Conservation (phyloP, 176 grass and related monocot species). For the Alopecurus myosuroides region DNA sequence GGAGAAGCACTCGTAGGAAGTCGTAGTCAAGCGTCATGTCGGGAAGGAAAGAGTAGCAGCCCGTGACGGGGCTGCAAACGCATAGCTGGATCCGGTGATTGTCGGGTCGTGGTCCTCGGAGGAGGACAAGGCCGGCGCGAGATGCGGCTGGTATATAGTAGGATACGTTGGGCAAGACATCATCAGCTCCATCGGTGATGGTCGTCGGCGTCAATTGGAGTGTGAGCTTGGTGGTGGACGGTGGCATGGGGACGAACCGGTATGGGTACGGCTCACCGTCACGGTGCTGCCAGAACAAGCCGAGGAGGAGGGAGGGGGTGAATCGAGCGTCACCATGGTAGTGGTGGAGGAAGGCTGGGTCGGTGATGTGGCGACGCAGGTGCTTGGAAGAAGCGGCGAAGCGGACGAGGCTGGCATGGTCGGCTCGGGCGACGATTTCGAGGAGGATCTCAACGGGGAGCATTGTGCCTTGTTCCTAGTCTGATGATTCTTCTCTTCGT, state of each 20-base stretch:
- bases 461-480: neutral
- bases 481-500: no score
- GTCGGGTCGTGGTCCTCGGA: neutral
- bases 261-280: neutral
- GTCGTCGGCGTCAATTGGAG: no score
- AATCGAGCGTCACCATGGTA: neutral
- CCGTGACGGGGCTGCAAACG: neutral
- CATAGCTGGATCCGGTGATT: neutral
- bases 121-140: neutral
- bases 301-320: neutral
- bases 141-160: neutral
- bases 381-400: neutral
- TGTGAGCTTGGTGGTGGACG: no score
- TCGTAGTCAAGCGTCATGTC: neutral
- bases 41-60: neutral
- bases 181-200: no score
- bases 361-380: no score
- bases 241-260: neutral
- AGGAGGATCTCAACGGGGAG: neutral
- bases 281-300: neutral
- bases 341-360: neutral
- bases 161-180: neutral
- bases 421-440: neutral
- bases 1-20: neutral
- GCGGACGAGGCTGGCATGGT: neutral